These are phyloP conservation scores for Fomitopsis schrenkii DNA, from an alignment of 1,284 basidiomycete species.

Conservation along the genomic window DNA sequence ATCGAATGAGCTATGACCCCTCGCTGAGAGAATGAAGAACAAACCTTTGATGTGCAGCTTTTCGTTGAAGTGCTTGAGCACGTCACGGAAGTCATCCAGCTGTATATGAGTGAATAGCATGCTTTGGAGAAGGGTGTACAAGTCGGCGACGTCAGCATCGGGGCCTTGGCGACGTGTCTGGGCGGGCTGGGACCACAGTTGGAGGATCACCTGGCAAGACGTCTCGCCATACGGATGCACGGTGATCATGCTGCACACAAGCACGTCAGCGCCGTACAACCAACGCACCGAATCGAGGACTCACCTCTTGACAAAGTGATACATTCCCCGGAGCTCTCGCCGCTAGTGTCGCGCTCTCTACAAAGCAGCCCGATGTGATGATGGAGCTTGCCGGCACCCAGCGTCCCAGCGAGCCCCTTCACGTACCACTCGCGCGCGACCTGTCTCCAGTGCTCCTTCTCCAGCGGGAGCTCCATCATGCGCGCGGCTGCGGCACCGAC, in stretches of 20 bases:
- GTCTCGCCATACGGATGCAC: conserved; percentile 66
- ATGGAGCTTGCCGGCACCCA: no score
- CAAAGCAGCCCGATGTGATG: no score
- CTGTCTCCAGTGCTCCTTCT: conserved; percentile 89
- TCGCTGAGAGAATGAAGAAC: neutral
- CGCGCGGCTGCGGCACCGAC: conserved; percentile 88
- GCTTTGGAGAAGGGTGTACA: conserved; percentile 89
- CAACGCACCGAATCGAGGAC: conserved; percentile 19
- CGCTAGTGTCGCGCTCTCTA: no score
- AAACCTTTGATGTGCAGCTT: conserved; percentile 66
- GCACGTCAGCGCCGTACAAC: no score
- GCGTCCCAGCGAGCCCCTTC: no score
- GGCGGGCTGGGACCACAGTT: conserved; percentile 75
- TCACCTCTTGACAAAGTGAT: conserved; percentile 95
- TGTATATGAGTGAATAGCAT: conserved; percentile 95
- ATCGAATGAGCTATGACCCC: neutral
- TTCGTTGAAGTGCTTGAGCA: conserved; percentile 80
- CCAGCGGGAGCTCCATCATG: conserved; percentile 82
- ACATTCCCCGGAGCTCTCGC: conserved; percentile 84
- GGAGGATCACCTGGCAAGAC: conserved; percentile 84
- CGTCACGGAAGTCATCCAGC: conserved; percentile 84
- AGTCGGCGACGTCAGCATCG: conserved; percentile 74
- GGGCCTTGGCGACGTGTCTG: conserved; percentile 75
- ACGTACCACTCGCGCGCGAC: conserved; percentile 90
- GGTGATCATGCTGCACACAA: no score